Percentiles rank a stretch among this genome's conserved stretches.
phyloP scores from a whole-genome alignment of 2,329 filamentous ascomycete species.

The Simplicillium sp. region DNA sequence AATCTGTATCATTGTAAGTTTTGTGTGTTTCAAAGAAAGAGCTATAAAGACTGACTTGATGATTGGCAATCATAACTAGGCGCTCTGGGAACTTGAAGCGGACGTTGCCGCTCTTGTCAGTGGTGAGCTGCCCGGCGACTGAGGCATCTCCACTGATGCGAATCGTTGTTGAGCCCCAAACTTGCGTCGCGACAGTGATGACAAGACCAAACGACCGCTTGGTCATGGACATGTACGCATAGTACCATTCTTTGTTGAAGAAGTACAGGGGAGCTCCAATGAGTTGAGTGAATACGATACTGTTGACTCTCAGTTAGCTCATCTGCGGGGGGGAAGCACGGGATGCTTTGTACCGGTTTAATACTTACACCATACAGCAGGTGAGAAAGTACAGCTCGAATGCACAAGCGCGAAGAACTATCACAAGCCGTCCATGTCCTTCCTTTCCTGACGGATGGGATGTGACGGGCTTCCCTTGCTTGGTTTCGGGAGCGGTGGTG shows the following conservation, averaged over 20 bases:
- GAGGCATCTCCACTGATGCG: conserved; percentile 76
- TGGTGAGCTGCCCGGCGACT: conserved; percentile 63
- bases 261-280: conserved; percentile 69
- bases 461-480: conserved; percentile 8
- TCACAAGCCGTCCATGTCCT: conserved; percentile 39
- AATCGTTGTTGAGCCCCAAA: conserved; percentile 78
- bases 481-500: background rate
- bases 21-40: conserved; percentile 6
- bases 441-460: conserved; percentile 45
- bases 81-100: conserved; percentile 75
- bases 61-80: conserved; percentile 77
- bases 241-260: conserved; percentile 67
- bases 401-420: conserved; percentile 41
- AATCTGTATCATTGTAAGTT: conserved; percentile 35
- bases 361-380: conserved; percentile 38
- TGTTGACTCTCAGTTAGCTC: conserved; percentile 16
- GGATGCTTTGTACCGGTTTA: conserved; percentile 5
- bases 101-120: conserved; percentile 62
- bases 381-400: conserved; percentile 42
- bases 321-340: background rate
- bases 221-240: conserved; percentile 78
- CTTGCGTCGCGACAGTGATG: conserved; percentile 71
- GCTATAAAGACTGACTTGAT: conserved; percentile 45
- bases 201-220: conserved; percentile 76
- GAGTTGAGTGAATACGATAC: conserved; percentile 62